Evolutionary conservation across 2,329 filamentous ascomycete species (phyloP).

Genomic region (Zasmidium angulare): DNA sequence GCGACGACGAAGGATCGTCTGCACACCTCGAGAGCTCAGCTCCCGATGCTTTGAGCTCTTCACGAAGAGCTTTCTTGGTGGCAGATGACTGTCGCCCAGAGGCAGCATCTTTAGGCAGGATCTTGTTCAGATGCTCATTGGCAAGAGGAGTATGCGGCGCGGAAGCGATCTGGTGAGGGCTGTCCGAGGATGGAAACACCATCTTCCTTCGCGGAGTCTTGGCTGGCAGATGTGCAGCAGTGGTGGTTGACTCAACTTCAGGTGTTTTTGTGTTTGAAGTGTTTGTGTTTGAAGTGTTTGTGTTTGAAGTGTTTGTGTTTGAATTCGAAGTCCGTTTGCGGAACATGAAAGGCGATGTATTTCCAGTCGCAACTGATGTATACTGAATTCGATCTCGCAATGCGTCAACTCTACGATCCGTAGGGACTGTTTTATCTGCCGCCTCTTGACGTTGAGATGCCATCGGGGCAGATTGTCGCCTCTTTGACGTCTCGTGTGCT

Average conservation of each 20-base stretch:
- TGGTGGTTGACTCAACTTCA: neutral
- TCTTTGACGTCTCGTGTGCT: neutral
- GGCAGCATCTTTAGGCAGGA: constrained; percentile 9
- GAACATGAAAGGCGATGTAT: constrained; percentile 30
- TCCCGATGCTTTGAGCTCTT: constrained; percentile 27
- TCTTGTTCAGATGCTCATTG: constrained; percentile 20
- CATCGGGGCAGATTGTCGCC: constrained; percentile 18
- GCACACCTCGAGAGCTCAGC: constrained; percentile 20
- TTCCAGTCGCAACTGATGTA: constrained; percentile 10
- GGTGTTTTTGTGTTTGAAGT: neutral
- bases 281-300: too few species aligned
- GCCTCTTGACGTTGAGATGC: constrained; percentile 10
- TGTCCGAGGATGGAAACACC: constrained; percentile 7
- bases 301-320: too few species aligned
- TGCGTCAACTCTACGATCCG: constrained; percentile 4
- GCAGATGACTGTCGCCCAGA: constrained; percentile 17
- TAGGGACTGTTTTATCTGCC: neutral
- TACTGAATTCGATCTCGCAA: constrained; percentile 6
- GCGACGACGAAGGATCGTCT: constrained; percentile 20
- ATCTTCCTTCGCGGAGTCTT: constrained; percentile 6
- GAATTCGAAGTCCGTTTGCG: constrained; percentile 24
- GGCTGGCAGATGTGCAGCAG: constrained; percentile 1
- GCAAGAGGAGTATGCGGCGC: constrained; percentile 19
- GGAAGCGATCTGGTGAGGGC: neutral
- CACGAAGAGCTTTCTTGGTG: constrained; percentile 23